Conservation (phyloP, 1,284 basidiomycete genomes). For the Amylostereum areolatum region DNA sequence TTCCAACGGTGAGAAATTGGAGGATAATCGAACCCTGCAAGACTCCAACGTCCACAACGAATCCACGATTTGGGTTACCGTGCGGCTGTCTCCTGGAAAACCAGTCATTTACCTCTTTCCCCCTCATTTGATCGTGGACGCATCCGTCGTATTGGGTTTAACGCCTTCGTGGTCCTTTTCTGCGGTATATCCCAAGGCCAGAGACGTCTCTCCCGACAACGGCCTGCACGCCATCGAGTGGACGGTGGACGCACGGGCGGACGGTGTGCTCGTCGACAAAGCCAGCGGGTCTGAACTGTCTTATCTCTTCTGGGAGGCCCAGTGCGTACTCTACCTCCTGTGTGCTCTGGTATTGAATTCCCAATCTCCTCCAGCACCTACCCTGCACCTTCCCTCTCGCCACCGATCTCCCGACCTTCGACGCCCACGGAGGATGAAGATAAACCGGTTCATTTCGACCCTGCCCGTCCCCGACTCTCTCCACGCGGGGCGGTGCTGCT, state of each 20-base stretch:
- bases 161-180: constrained; percentile 18
- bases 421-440: neutral
- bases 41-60: constrained; percentile 32
- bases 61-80: neutral
- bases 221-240: constrained; percentile 13
- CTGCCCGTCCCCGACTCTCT: constrained; percentile 3
- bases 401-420: constrained; percentile 1
- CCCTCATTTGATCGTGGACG: constrained; percentile 11
- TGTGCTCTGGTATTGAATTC: neutral
- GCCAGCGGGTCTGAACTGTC: constrained; percentile 16
- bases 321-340: neutral
- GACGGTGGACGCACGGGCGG: constrained; percentile 19
- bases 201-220: constrained; percentile 1
- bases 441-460: constrained; percentile 6
- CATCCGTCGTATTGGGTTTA: constrained; percentile 15
- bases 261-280: constrained; percentile 21
- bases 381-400: neutral
- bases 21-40: constrained; percentile 34
- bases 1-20: constrained; percentile 53
- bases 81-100: constrained; percentile 4
- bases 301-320: constrained; percentile 32
- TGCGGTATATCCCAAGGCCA: constrained; percentile 14
- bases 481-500: constrained; percentile 24
- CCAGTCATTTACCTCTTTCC: constrained; percentile 14
- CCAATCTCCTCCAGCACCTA: neutral